Base-by-base conservation (phyloP, 2,329 filamentous ascomycete species). In the Fusarium napiforme region DNA sequence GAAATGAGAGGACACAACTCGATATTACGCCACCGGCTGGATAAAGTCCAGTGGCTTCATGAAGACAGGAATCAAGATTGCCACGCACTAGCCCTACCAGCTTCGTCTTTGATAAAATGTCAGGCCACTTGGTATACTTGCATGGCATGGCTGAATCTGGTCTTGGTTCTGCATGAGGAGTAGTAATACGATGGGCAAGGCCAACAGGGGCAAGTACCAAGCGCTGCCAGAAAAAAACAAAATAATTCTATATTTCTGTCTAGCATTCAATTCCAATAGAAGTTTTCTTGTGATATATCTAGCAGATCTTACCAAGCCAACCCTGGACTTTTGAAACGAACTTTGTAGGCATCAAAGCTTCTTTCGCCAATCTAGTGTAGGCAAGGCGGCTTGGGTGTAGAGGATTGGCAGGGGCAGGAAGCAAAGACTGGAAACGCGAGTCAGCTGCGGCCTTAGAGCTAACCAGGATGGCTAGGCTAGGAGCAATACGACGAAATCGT, bases 231-330 rank as follows among this genome's bases (percentile, higher is more conserved):
- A 30, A 30, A 21, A 4, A 47, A 16, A 7, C 2, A 21, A 21
- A 16, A 21, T 1, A 0, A 10, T 28, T 47, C 19, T 4, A 2
- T 16, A 3, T 7, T 16, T 15, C 16, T 10, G 10, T 47, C 19
- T 8, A 7, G 5, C 10, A 10, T 15, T 14, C 6, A 4, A 16
- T n/a, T 30, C 19, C 6, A n/a, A 30, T 11, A 30, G 7, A 8
- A 10, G 7, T 16, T 3, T 30, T 21, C 7, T 11, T 47, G 7
- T 28, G 7, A 30, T 16, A n/a, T 7, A 16, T n/a, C 9, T 47
- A 15, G 19, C 7, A 8, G 7, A 47, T 30, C 45, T 30, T 47
- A 9, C 8, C 0, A 9, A 12, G 7, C 6, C 9, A 30, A 11
- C 19, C 19, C 14, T 3, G 28, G 9, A 30, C 16, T 16, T 15